A percentile compares a stretch with the other conserved stretches of the same genome.
Evolutionary conservation across 208 protist genomes (phyloP).

Genomic region (Strigomonas oncopelti): DNA sequence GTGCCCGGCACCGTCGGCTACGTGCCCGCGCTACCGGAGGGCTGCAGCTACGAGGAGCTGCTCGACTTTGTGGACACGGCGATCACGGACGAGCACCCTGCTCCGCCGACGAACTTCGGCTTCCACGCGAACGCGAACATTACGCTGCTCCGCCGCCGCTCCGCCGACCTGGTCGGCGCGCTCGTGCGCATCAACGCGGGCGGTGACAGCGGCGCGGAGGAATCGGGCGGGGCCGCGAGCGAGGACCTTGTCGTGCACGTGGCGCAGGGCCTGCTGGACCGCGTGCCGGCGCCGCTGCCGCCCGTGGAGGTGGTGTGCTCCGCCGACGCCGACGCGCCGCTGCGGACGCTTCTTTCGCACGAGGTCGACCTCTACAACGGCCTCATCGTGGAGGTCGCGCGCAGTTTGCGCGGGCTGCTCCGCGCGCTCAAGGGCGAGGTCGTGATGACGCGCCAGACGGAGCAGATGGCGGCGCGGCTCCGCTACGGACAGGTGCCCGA

Average conservation of each 20-base stretch:
- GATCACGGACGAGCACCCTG: constrained; percentile 42
- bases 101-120: constrained; percentile 88
- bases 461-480: constrained; percentile 74
- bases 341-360: constrained; percentile 80
- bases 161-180: constrained; percentile 34
- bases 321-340: constrained; percentile 60
- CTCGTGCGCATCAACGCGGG: constrained; percentile 53
- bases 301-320: constrained; percentile 19
- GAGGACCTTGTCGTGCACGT: constrained; percentile 44
- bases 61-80: constrained; percentile 52
- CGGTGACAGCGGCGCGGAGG: constrained; percentile 33
- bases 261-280: constrained; percentile 46
- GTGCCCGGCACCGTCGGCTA: constrained; percentile 47
- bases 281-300: constrained; percentile 46
- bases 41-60: constrained; percentile 40
- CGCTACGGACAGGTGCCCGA: constrained; percentile 90
- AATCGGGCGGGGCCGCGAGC: constrained; percentile 38
- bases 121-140: constrained; percentile 94
- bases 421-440: constrained; percentile 86
- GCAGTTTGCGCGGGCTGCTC: constrained; percentile 59
- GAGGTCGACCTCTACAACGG: constrained; percentile 88
- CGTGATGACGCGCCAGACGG: constrained; percentile 75
- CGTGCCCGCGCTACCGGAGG: constrained; percentile 39
- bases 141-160: constrained; percentile 67
- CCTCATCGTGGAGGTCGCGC: constrained; percentile 49